Evolutionary conservation across 345 rosid species (phyloP), one percentile per base, ranked within the genome.

Genomic region (Salix caprea): DNA sequence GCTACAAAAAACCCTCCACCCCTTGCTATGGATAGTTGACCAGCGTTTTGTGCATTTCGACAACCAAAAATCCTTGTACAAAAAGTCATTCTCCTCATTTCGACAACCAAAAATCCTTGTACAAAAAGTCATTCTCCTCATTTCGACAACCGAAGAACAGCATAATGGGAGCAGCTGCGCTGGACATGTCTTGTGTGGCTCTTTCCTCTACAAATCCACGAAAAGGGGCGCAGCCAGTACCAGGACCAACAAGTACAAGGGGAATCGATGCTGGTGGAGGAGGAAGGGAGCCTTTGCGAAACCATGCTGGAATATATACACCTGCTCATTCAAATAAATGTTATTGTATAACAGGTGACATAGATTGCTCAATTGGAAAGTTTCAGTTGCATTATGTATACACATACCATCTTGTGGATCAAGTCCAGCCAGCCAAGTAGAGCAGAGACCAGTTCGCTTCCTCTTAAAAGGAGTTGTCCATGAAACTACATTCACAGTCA

Each of bases 211-310:
- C 40, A 44, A 93, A 96, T 74, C 98, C 99, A 48, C 86, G 95
- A 78, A 96, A 96, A 15, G 99, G 98, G 8, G 99, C 99, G 83
- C 98, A 96, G 34, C 99, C 99, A 6, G 99, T 93, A 76, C 99
- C 99, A 0, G 99, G 98, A 72, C 97, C 99, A 16, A 93, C 69
- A 39, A 93, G 89, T 69, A 96, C 85, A 79, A 93, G 90, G 67
- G 98, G 99, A 75, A 85, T 83, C 5, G 90, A 88, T 67, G 88
- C 86, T 18, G 89, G 82, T 40, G 98, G 97, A 19, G 87, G 74
- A 84, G 95, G 97, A 75, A 96, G 92, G 18, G 83, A 86, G 74
- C 98, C 99, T 74, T 91, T 90, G 60, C 82, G 89, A 76, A 91
- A 87, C 99, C 98, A 93, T 73, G 86, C 92, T 2, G 96, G 94